Conservation (phyloP, 495 filamentous ascomycete genomes). For the Clohesyomyces aquaticus region DNA sequence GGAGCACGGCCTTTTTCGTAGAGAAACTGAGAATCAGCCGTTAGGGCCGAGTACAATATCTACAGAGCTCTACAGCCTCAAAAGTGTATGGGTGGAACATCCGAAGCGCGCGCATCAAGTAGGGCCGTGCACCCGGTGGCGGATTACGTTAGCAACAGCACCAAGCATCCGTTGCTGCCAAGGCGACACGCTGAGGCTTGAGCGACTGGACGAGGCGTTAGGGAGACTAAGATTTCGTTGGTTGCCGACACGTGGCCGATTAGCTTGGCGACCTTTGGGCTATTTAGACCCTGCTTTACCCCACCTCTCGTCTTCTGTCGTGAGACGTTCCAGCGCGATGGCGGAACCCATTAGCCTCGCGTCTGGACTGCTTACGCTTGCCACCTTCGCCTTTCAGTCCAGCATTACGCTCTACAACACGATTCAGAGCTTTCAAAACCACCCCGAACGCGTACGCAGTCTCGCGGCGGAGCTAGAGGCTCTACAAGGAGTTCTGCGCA, state of each 20-base stretch:
- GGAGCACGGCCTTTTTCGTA: too few species aligned
- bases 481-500: constrained; percentile 6
- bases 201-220: too few species aligned
- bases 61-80: constrained; percentile 1
- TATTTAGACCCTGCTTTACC: constrained; percentile 1
- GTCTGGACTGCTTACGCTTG: constrained; percentile 6
- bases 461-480: constrained; percentile 10
- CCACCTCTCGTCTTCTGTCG: neutral
- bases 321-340: constrained; percentile 5
- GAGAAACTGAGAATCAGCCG: too few species aligned
- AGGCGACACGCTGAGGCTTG: too few species aligned
- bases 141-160: too few species aligned
- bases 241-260: neutral
- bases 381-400: constrained; percentile 8
- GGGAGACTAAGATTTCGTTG: too few species aligned
- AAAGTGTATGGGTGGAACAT: neutral
- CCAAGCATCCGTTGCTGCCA: too few species aligned
- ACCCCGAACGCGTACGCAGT: constrained; percentile 5
- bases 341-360: constrained; percentile 13
- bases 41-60: neutral
- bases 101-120: neutral
- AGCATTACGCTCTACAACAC: constrained; percentile 11
- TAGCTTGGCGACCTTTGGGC: neutral
- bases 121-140: too few species aligned
- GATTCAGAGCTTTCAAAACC: constrained; percentile 13